phyloP scores from a whole-genome alignment of 2,329 filamentous ascomycete species.

The Colletotrichum neosansevieriae region DNA sequence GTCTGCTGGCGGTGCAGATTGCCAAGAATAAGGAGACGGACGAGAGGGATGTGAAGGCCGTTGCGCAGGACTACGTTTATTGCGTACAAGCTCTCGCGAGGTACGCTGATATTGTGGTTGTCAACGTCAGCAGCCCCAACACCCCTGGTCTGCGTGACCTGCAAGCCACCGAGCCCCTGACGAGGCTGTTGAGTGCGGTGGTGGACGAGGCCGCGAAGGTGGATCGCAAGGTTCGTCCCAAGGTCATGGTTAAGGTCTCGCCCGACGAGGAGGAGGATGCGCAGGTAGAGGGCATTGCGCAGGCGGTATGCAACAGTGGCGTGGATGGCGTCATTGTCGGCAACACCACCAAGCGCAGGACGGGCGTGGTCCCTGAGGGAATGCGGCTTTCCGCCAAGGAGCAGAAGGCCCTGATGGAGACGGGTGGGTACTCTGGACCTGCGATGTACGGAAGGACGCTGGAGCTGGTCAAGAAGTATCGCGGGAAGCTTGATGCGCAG shows the following conservation, averaged over 20 bases:
- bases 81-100: constrained; percentile 85
- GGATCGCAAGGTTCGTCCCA: constrained; percentile 78
- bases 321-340: constrained; percentile 97
- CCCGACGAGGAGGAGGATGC: constrained; percentile 90
- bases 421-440: constrained; percentile 91
- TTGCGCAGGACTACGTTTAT: constrained; percentile 86
- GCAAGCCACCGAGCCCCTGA: constrained; percentile 86
- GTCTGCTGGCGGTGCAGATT: constrained; percentile 88
- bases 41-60: constrained; percentile 84
- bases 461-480: constrained; percentile 82
- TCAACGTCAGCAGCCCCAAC: constrained; percentile 97
- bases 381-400: constrained; percentile 76
- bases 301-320: constrained; percentile 84
- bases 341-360: constrained; percentile 91
- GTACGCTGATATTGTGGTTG: constrained; percentile 96
- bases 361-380: constrained; percentile 76
- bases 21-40: constrained; percentile 97
- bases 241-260: constrained; percentile 97
- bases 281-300: constrained; percentile 89
- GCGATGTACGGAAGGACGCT: constrained; percentile 87
- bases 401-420: constrained; percentile 75
- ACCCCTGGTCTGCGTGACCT: constrained; percentile 90
- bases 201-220: constrained; percentile 80
- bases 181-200: constrained; percentile 82
- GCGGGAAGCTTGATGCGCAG: constrained; percentile 72